Conservation (phyloP, 257 asterid species). For the Gynochthodes officinalis region DNA sequence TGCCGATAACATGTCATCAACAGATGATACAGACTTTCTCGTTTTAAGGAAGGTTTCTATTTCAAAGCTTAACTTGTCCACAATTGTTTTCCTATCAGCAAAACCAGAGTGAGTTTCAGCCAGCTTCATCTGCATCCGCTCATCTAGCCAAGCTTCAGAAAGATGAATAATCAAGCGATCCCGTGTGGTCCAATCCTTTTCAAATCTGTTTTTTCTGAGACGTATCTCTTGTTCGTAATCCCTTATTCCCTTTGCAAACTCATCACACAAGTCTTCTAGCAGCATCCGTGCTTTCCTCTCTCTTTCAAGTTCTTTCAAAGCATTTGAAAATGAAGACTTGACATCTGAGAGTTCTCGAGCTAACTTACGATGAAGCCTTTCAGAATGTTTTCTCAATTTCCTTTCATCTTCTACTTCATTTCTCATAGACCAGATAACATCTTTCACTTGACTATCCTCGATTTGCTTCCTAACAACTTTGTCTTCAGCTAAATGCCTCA, state of each 20-base stretch:
- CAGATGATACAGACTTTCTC: constrained; percentile 30
- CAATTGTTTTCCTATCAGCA: constrained; percentile 42
- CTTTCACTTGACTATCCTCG: constrained; percentile 37
- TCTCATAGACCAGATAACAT: constrained; percentile 34
- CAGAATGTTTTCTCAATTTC: constrained; percentile 52
- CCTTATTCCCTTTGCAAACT: constrained; percentile 73
- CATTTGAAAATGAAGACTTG: constrained; percentile 43
- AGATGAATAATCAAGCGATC: constrained; percentile 70
- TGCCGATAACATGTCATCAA: constrained; percentile 15
- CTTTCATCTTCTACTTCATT: constrained; percentile 54
- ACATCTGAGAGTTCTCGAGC: constrained; percentile 52
- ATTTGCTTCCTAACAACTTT: constrained; percentile 35
- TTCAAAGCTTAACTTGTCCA: constrained; percentile 62
- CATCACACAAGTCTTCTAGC: constrained; percentile 83
- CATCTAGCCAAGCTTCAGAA: constrained; percentile 95
- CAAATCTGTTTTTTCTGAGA: constrained; percentile 41
- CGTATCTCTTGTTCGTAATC: constrained; percentile 62
- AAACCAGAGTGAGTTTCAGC: constrained; percentile 33
- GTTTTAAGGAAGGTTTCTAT: constrained; percentile 65
- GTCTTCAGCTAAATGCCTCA: constrained; percentile 38
- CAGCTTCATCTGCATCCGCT: constrained; percentile 65
- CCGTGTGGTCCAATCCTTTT: constrained; percentile 29
- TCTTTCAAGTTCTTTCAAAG: constrained; percentile 47
- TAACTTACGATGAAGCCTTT: constrained; percentile 47
- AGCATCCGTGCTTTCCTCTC: constrained; percentile 56